These are phyloP conservation scores for Phymatotrichopsis omnivora DNA, from an alignment of 2,329 filamentous ascomycete genomes.

Conservation along the genomic window DNA sequence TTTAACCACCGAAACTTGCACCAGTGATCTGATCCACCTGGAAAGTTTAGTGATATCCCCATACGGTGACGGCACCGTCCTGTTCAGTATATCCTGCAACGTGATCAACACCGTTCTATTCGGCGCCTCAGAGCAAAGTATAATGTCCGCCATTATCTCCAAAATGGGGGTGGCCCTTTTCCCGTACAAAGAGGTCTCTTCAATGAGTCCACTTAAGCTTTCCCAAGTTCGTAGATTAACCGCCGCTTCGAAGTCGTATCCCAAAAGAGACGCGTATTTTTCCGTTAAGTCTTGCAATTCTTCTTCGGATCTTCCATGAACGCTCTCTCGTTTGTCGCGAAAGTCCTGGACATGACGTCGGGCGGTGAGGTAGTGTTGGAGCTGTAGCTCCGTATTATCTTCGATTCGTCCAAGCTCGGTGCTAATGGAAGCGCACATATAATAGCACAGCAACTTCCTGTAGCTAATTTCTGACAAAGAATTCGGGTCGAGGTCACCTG, in stretches of 20 bases:
- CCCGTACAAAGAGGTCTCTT: constrained; percentile 40
- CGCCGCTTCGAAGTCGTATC: constrained; percentile 71
- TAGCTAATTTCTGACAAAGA: constrained; percentile 44
- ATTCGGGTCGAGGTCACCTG: constrained; percentile 39
- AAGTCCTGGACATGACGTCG: constrained; percentile 13
- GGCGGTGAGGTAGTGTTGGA: constrained; percentile 52
- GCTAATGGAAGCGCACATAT: constrained; percentile 48
- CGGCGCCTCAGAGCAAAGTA: constrained; percentile 47
- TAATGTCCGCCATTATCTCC: constrained; percentile 56
- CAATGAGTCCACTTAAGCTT: constrained; percentile 51
- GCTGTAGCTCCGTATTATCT: constrained; percentile 42
- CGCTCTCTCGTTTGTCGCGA: constrained; percentile 2
- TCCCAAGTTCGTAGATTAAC: constrained; percentile 58
- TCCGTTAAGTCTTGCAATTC: constrained; percentile 45
- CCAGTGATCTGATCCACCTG: constrained; percentile 28
- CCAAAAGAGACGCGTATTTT: constrained; percentile 57
- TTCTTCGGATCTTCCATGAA: constrained; percentile 31
- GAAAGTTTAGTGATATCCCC: constrained; percentile 38
- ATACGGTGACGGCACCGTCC: constrained; percentile 47
- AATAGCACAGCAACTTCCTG: constrained; percentile 60
- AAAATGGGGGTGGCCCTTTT: constrained; percentile 39
- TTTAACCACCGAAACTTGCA: neutral
- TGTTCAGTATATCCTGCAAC: constrained; percentile 59
- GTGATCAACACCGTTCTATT: constrained; percentile 38
- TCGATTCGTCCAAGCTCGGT: constrained; percentile 45